These are phyloP conservation scores for Solanum clarkiae DNA, from an alignment of 257 asterid species.

Conservation along the genomic window DNA sequence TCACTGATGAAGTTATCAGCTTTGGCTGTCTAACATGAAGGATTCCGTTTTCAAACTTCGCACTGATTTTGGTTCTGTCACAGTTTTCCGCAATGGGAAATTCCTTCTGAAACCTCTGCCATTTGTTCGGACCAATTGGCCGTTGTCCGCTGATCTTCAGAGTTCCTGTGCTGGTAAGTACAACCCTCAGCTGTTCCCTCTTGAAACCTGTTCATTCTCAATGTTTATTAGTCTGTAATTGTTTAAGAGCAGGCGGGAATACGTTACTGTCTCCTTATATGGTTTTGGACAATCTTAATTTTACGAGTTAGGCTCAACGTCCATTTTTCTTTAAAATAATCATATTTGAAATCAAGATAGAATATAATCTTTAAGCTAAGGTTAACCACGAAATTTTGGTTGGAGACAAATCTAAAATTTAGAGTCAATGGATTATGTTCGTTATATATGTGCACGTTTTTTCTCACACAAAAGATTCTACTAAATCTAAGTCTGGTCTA, in stretches of 20 bases:
- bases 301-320: background rate
- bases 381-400: background rate
- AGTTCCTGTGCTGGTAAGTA: slow-evolving; percentile 25
- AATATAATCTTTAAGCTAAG: background rate
- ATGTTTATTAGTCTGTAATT: background rate
- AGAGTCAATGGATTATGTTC: background rate
- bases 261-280: background rate
- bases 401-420: background rate
- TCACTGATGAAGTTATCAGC: slow-evolving; percentile 16
- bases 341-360: background rate
- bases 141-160: slow-evolving; percentile 58
- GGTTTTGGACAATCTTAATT: background rate
- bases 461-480: background rate
- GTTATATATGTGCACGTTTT: background rate
- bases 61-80: slow-evolving; percentile 26
- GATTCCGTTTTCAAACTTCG: slow-evolving; percentile 21
- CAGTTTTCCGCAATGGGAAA: slow-evolving; percentile 20
- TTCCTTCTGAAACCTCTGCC: slow-evolving; percentile 35
- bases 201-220: slow-evolving; percentile 30
- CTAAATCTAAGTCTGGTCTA: background rate
- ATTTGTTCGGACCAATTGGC: background rate
- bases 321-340: background rate
- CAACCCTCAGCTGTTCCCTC: slow-evolving; percentile 53
- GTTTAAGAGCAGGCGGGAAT: background rate
- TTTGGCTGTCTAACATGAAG: slow-evolving; percentile 46